Percentiles rank a stretch among this genome's conserved stretches.
Conservation (phyloP, 2,329 filamentous ascomycete genomes). For the Aspergillus arachidicola region DNA sequence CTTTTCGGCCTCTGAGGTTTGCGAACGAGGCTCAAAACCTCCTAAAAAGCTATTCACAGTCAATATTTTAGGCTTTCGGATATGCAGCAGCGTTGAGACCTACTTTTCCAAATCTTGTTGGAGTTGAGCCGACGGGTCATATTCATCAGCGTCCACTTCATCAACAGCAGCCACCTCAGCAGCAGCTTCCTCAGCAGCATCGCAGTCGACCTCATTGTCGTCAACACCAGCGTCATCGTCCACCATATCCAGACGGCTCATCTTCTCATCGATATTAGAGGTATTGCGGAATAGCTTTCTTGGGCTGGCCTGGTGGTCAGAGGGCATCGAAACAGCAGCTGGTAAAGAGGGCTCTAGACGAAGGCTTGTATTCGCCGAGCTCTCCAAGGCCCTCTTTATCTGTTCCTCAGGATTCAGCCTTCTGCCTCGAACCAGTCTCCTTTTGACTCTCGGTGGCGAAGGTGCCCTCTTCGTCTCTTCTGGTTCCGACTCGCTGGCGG, state of each 20-base stretch:
- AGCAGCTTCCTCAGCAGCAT: background rate
- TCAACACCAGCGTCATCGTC: slow-evolving; percentile 8
- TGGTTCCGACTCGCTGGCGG: slow-evolving; percentile 33
- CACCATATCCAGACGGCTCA: slow-evolving; percentile 24
- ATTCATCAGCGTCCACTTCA: background rate
- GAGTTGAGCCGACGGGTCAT: slow-evolving; percentile 22
- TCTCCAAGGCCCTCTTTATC: slow-evolving; percentile 17
- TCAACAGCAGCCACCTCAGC: background rate
- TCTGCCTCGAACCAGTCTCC: slow-evolving; percentile 39
- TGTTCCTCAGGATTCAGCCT: slow-evolving; percentile 26
- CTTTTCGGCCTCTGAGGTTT: slow-evolving; percentile 13
- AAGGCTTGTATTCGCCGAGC: slow-evolving; percentile 15
- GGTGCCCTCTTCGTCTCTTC: slow-evolving; percentile 21
- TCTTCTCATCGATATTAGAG: slow-evolving; percentile 24
- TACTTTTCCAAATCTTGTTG: slow-evolving; percentile 24
- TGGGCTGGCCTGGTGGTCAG: slow-evolving; percentile 16
- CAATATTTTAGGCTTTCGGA: slow-evolving; percentile 4
- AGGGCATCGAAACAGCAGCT: slow-evolving; percentile 18
- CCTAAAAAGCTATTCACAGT: slow-evolving; percentile 13
- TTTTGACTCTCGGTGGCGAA: slow-evolving; percentile 28
- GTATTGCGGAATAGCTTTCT: slow-evolving; percentile 26
- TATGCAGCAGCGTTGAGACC: background rate
- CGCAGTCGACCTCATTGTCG: background rate
- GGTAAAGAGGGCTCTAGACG: slow-evolving; percentile 25
- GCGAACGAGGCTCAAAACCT: slow-evolving; percentile 11